Evolutionary conservation across 495 filamentous ascomycete genomes (phyloP).

Genomic region (Annulohypoxylon stygium): DNA sequence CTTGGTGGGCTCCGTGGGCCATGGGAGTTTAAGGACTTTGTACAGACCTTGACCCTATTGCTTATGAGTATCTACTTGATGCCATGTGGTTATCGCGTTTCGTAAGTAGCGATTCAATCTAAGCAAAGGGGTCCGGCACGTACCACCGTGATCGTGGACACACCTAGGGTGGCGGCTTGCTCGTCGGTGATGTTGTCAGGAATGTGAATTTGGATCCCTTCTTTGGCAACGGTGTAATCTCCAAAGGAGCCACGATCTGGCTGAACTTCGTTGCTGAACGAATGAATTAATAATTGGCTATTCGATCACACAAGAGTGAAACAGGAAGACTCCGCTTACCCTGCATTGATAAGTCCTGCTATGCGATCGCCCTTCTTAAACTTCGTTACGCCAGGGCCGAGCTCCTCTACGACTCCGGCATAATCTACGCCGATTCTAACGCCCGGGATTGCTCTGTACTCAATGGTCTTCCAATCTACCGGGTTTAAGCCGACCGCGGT

Average conservation of each 20-base stretch:
- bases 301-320: not conserved
- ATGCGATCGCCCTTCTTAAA: conserved; percentile 56
- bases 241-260: conserved; percentile 56
- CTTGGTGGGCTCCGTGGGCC: conserved; percentile 51
- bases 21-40: conserved; percentile 53
- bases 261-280: conserved; percentile 6
- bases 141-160: conserved; percentile 62
- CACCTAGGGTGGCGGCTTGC: conserved; percentile 63
- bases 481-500: conserved; percentile 68
- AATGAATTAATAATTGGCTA: not conserved
- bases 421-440: conserved; percentile 51
- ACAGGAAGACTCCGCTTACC: conserved; percentile 36
- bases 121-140: not conserved
- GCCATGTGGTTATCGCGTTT: not conserved
- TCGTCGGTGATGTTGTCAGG: conserved; percentile 58
- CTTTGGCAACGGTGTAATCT: conserved; percentile 53
- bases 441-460: conserved; percentile 25
- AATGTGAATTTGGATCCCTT: conserved; percentile 46
- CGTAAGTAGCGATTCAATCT: not conserved
- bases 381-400: conserved; percentile 52
- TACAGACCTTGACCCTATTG: conserved; percentile 61
- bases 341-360: conserved; percentile 55
- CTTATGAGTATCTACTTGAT: not conserved
- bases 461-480: conserved; percentile 69
- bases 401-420: conserved; percentile 56